Conservation (phyloP, 2,329 filamentous ascomycete species). For the Dissoconium aciculare region DNA sequence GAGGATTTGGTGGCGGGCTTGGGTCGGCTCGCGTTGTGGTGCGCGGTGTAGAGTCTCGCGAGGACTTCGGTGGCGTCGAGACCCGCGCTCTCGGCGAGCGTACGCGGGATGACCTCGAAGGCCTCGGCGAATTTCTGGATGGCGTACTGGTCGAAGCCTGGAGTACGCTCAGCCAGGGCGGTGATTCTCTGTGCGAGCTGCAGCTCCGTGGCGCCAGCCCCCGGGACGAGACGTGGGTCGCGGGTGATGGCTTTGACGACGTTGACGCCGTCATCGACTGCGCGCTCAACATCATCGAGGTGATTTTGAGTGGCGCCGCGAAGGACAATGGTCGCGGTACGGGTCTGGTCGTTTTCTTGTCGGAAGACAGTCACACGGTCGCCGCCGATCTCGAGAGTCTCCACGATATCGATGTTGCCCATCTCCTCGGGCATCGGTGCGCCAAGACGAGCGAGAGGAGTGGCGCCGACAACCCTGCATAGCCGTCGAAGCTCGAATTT, state of each 20-base stretch:
- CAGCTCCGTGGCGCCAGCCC: conserved; percentile 86
- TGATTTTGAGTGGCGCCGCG: conserved; percentile 96
- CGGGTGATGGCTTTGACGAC: conserved; percentile 96
- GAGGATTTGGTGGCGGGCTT: conserved; percentile 4
- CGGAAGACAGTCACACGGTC: conserved; percentile 97
- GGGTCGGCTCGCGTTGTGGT: conserved; percentile 30
- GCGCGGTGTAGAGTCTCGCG: conserved; percentile 80
- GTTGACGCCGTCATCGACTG: conserved; percentile 95
- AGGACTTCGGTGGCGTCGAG: conserved; percentile 95
- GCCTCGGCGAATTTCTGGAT: conserved; percentile 97
- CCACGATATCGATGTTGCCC: conserved; percentile 85
- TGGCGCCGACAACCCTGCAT: conserved; percentile 91
- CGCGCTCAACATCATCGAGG: conserved; percentile 89
- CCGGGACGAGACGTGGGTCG: conserved; percentile 78
- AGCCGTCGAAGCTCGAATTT: conserved; percentile 94
- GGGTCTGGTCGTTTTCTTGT: conserved; percentile 82
- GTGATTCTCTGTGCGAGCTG: conserved; percentile 87
- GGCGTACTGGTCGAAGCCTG: conserved; percentile 84
- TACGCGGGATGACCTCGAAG: conserved; percentile 91
- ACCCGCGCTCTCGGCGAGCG: conserved; percentile 84
- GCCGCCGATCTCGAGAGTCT: conserved; percentile 93
- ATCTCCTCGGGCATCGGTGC: conserved; percentile 99
- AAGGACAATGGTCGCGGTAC: conserved; percentile 86
- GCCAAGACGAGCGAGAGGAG: conserved; percentile 84
- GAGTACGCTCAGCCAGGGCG: conserved; percentile 78